Conservation (phyloP, 2,329 filamentous ascomycete genomes). For the Microdochium bolleyi region DNA sequence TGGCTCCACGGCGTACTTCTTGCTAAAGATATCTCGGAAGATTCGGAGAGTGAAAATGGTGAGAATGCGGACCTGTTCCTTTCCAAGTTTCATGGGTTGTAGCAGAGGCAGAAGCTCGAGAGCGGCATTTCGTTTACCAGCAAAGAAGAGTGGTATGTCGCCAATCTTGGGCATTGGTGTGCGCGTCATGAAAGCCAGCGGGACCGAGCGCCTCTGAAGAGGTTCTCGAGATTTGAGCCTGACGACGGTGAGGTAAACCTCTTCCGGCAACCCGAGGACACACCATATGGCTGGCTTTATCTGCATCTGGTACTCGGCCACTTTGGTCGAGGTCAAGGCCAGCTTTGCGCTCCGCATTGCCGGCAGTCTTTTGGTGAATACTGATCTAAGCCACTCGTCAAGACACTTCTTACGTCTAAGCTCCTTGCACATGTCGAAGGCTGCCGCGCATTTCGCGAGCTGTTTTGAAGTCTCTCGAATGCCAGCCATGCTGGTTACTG, state of each 20-base stretch:
- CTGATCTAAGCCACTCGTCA: constrained; percentile 66
- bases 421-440: constrained; percentile 71
- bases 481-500: constrained; percentile 60
- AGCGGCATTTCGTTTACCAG: constrained; percentile 49
- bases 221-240: constrained; percentile 46
- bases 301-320: constrained; percentile 66
- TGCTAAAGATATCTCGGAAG: constrained; percentile 84
- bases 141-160: constrained; percentile 64
- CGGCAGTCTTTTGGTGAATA: constrained; percentile 63
- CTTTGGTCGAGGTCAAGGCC: constrained; percentile 73
- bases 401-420: constrained; percentile 61
- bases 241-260: constrained; percentile 56
- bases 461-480: constrained; percentile 59
- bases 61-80: constrained; percentile 43
- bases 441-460: constrained; percentile 79
- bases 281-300: constrained; percentile 73
- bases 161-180: constrained; percentile 56
- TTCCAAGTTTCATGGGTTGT: constrained; percentile 31
- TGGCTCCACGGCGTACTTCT: constrained; percentile 60
- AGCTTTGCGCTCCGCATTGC: constrained; percentile 80
- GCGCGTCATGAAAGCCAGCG: constrained; percentile 66
- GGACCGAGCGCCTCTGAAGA: constrained; percentile 50
- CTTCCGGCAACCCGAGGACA: constrained; percentile 31
- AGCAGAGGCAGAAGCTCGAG: constrained; percentile 41
- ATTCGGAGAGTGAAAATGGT: constrained; percentile 66